Evolutionary conservation across 805 yeast genomes (phyloP).

Genomic region (Sugiyamaella valdiviana): DNA sequence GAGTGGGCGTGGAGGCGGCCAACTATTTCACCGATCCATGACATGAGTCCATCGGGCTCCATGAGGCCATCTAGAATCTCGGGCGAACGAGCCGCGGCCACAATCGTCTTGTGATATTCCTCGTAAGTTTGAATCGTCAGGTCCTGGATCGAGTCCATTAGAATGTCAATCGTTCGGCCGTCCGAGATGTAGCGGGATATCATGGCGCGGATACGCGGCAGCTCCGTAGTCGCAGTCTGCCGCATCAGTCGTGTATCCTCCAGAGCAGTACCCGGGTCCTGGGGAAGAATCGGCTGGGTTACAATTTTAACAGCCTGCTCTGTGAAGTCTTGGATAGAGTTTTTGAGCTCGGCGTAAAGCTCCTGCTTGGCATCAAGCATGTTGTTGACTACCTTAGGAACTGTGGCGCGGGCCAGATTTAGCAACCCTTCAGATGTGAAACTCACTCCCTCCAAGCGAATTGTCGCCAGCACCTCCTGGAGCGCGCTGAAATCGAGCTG

Average conservation of each 20-base stretch:
- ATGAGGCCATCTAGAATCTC: constrained; percentile 43
- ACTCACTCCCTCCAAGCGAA: constrained; percentile 27
- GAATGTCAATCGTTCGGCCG: constrained; percentile 41
- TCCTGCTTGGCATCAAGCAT: constrained; percentile 76
- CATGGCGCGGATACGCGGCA: constrained; percentile 52
- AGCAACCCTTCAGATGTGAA: constrained; percentile 34
- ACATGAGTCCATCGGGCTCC: constrained; percentile 57
- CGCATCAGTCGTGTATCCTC: constrained; percentile 40
- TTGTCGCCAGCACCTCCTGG: constrained; percentile 42
- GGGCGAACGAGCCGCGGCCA: constrained; percentile 23
- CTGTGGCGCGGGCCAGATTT: constrained; percentile 55
- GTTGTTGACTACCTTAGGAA: constrained; percentile 73
- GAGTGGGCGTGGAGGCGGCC: constrained; percentile 47
- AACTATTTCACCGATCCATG: constrained; percentile 39
- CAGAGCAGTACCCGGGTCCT: constrained; percentile 27
- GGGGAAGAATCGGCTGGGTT: constrained; percentile 40
- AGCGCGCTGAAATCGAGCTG: constrained; percentile 79
- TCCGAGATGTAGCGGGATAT: constrained; percentile 55
- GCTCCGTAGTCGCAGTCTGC: constrained; percentile 43
- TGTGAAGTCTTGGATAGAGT: constrained; percentile 62
- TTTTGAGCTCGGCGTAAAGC: constrained; percentile 64
- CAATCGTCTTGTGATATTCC: constrained; percentile 38
- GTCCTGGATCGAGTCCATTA: constrained; percentile 63
- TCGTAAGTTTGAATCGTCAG: constrained; percentile 54
- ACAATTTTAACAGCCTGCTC: constrained; percentile 48